A percentile compares a stretch with the other conserved stretches of the same genome.
These are phyloP conservation scores for Suillus hirtellus DNA, from an alignment of 768 basidiomycete genomes.

Conservation along the genomic window DNA sequence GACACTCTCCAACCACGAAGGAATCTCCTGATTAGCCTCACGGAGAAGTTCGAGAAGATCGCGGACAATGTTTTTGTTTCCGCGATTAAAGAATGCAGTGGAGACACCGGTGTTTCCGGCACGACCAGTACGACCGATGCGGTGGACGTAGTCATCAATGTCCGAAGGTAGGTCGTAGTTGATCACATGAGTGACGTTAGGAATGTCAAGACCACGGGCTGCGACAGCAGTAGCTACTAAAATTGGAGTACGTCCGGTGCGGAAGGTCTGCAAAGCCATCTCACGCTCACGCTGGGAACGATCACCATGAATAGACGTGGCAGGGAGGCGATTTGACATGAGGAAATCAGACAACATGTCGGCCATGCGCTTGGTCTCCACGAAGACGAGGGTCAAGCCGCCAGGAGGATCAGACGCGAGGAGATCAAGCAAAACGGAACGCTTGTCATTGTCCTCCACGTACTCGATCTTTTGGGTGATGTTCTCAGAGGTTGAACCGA, in stretches of 20 bases:
- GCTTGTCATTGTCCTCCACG: slow-evolving; percentile 96
- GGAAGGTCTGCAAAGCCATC: slow-evolving; percentile 92
- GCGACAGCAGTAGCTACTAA: slow-evolving; percentile 98
- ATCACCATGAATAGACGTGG: slow-evolving; percentile 98
- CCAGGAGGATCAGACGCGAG: slow-evolving; percentile 68
- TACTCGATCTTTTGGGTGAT: slow-evolving; percentile 99
- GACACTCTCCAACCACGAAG: slow-evolving; percentile 86
- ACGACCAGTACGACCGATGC: slow-evolving; percentile 97
- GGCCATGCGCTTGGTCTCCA: slow-evolving; percentile 99
- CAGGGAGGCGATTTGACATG: slow-evolving; percentile 75
- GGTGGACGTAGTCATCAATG: slow-evolving; percentile 99
- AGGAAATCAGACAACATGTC: slow-evolving; percentile 98
- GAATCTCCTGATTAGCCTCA: slow-evolving; percentile 96
- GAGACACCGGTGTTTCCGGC: slow-evolving; percentile 96
- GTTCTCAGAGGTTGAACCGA: slow-evolving; percentile 98
- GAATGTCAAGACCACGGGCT: slow-evolving; percentile 98
- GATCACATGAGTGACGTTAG: slow-evolving; percentile 98
- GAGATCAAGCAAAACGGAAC: slow-evolving; percentile 93
- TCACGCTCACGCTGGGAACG: slow-evolving; percentile 98
- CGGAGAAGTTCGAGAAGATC: slow-evolving; percentile 91
- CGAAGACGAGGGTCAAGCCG: slow-evolving; percentile 93
- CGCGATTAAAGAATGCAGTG: slow-evolving; percentile 95
- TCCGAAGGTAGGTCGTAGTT: slow-evolving; percentile 98
- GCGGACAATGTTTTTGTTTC: slow-evolving; percentile 88
- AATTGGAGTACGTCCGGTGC: slow-evolving; percentile 91